These are phyloP conservation scores for Boletus pseudopeckii DNA, from an alignment of 768 basidiomycete species.

Conservation along the genomic window DNA sequence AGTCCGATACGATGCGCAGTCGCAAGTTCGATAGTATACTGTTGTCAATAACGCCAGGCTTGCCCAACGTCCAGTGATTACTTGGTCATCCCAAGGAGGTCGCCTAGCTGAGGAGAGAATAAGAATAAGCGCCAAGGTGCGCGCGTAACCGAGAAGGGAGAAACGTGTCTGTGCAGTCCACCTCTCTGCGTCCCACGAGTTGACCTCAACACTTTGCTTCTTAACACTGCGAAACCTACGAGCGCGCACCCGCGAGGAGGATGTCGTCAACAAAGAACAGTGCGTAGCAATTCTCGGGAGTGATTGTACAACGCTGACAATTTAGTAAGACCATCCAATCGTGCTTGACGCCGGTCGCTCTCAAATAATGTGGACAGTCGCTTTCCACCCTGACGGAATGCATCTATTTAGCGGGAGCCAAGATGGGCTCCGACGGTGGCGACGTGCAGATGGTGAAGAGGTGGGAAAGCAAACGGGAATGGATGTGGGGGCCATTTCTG, in stretches of 20 bases:
- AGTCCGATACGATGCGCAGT: too few relatives aligned
- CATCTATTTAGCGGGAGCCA: background rate
- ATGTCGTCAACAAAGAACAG: background rate
- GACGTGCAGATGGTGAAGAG: background rate
- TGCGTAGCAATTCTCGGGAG: background rate
- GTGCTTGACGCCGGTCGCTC: background rate
- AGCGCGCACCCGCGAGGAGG: too few relatives aligned
- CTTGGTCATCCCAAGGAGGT: too few relatives aligned
- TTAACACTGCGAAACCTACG: background rate
- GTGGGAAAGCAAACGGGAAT: background rate
- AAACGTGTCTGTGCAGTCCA: too few relatives aligned
- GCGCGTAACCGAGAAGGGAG: too few relatives aligned
- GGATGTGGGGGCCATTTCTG: background rate
- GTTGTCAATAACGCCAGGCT: too few relatives aligned
- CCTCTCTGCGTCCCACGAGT: background rate
- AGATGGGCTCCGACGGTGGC: background rate
- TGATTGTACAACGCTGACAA: background rate
- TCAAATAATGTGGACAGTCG: background rate
- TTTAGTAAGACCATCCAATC: background rate
- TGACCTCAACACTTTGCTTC: background rate
- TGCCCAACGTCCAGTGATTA: too few relatives aligned
- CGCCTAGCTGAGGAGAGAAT: too few relatives aligned
- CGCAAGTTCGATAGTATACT: too few relatives aligned
- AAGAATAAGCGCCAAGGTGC: too few relatives aligned
- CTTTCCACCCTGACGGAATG: background rate